These are phyloP conservation scores for Penicillium verhagenii DNA, from an alignment of 495 filamentous ascomycete genomes.

Conservation along the genomic window DNA sequence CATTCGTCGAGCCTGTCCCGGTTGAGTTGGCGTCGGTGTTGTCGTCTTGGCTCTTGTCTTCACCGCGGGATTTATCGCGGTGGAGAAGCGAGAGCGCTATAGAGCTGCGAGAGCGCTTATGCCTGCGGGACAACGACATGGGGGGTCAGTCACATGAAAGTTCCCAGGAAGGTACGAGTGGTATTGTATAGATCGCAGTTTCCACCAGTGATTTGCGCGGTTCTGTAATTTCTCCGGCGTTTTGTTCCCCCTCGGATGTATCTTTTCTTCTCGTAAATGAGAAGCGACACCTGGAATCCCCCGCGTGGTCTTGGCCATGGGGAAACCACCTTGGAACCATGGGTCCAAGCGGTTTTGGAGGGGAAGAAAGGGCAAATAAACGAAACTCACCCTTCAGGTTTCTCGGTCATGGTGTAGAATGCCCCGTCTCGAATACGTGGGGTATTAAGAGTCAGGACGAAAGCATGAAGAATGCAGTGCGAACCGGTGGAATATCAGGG, in stretches of 20 bases:
- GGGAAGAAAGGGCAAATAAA: not conserved
- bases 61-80: constrained; percentile 53
- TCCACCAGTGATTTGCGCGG: not conserved
- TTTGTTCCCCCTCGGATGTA: not conserved
- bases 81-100: constrained; percentile 52
- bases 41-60: constrained; percentile 33
- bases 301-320: not conserved
- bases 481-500: not conserved
- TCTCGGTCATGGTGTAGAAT: constrained; percentile 21
- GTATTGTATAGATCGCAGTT: not conserved
- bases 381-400: constrained; percentile 28
- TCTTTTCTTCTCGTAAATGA: not conserved
- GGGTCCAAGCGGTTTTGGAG: constrained; percentile 11
- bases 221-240: not conserved
- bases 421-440: not conserved
- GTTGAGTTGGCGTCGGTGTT: constrained; percentile 30
- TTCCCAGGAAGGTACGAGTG: not conserved
- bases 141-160: constrained; percentile 30
- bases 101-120: constrained; percentile 55
- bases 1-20: constrained; percentile 28
- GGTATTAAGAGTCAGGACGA: not conserved
- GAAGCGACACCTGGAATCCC: not conserved
- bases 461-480: not conserved
- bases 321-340: constrained; percentile 15
- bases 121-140: constrained; percentile 34